Evolutionary conservation across 1,284 basidiomycete species (phyloP), one percentile per base, ranked within the genome.

Genomic region (Cerrena zonata): DNA sequence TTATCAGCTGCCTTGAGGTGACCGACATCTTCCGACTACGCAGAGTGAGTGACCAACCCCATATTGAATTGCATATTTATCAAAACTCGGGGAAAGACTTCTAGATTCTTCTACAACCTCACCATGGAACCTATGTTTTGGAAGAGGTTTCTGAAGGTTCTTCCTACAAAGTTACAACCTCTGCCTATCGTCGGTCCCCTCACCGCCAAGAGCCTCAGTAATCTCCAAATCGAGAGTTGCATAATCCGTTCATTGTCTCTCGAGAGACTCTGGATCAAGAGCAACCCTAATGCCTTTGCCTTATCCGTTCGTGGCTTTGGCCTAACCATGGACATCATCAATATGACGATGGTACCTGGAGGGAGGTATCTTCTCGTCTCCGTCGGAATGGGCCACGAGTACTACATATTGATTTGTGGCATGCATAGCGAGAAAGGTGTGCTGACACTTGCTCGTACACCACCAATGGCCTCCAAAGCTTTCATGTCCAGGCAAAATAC

Each of bases 301-400:
- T 58, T 62, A 5, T 66, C 70, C 64, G 4, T 64, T 78, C 44
- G 59, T 67, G 22, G 61, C 75, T 0, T 34, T 41, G 55, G 34
- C 69, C 77, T 50, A 68, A 74, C 49, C 68, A 34, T 7, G 15
- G 30, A 34, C 7, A 34, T 85, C 24, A 70, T 77, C 38, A 79
- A 81, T 27, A 77, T 88, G 73, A 73, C 72, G 27, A 61, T 85
- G 22, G 72, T 87, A 5, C 82, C 86, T 2, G 86, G 86, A 1
- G 84, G 86, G 21, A 82, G 83, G 55, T 84, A 82, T 54, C 71
- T 87, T 51, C 67, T 86, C 24, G 80, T 80, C 0, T 84, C 82
- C 4, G 75, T 80, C 7, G 72, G 69, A 52, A 77, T 81, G 57
- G 54, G 56, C 2, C 59, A 58, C 4, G 68, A 67, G 30, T 82